Percentiles rank a stretch among this genome's conserved stretches.
Conservation (phyloP, 345 rosid species). For the Raphanus sativus region DNA sequence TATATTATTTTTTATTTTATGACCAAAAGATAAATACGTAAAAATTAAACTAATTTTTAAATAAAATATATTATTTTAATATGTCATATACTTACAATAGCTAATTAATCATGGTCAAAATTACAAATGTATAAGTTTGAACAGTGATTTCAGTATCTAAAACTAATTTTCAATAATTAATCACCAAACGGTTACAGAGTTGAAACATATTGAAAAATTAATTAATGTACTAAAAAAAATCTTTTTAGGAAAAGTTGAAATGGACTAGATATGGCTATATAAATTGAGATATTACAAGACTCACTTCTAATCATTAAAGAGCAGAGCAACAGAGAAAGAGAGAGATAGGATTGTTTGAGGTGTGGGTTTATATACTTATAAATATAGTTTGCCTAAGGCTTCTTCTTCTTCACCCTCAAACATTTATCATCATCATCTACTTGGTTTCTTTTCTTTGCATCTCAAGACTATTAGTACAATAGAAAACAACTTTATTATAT, state of each 20-base stretch:
- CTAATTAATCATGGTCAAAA: background rate
- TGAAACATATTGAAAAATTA: background rate
- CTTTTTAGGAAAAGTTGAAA: background rate
- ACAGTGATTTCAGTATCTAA: background rate
- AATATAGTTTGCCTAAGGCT: conserved; percentile 17
- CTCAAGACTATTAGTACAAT: conserved; percentile 17
- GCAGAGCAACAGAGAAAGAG: conserved; percentile 14
- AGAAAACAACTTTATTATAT: background rate
- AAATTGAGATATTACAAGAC: conserved; percentile 1
- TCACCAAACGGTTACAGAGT: background rate
- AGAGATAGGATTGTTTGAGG: conserved; percentile 10
- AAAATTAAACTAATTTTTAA: background rate
- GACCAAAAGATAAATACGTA: background rate
- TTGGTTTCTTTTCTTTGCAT: conserved; percentile 35
- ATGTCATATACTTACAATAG: background rate
- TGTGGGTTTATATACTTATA: conserved; percentile 10
- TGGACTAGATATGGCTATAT: conserved; percentile 17
- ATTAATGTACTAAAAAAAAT: background rate
- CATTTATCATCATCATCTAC: conserved; percentile 26
- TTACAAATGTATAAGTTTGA: background rate
- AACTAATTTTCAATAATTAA: background rate
- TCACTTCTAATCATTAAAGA: conserved; percentile 25
- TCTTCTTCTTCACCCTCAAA: conserved; percentile 26
- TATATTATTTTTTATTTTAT: background rate
- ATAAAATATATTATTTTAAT: background rate